Conservation (phyloP, 495 filamentous ascomycete genomes). For the Aspergillus ellipticus region DNA sequence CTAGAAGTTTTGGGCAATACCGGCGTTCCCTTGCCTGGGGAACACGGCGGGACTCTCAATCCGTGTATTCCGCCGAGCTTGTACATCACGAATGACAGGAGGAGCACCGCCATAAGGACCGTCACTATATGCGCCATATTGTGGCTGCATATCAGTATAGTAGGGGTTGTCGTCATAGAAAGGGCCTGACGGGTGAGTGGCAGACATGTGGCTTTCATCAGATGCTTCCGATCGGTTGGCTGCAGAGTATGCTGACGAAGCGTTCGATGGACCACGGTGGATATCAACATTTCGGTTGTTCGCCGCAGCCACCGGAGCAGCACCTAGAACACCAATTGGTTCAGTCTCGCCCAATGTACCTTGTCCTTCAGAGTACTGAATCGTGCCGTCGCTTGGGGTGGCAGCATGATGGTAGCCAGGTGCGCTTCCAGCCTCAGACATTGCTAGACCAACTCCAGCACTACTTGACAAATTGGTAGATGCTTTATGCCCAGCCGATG, state of each 20-base stretch:
- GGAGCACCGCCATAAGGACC: slow-evolving; percentile 53
- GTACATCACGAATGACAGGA: slow-evolving; percentile 92
- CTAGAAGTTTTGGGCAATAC: slow-evolving; percentile 98
- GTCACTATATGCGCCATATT: slow-evolving; percentile 53
- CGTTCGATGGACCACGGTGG: slow-evolving; percentile 89
- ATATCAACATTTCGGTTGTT: slow-evolving; percentile 64
- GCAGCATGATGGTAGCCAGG: slow-evolving; percentile 54
- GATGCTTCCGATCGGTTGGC: slow-evolving; percentile 80
- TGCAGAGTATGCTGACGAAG: slow-evolving; percentile 90
- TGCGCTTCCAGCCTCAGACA: slow-evolving; percentile 64
- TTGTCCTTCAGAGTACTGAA: slow-evolving; percentile 64
- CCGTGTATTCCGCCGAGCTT: slow-evolving; percentile 83
- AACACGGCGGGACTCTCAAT: slow-evolving; percentile 87
- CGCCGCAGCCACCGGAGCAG: slow-evolving; percentile 54
- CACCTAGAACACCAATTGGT: slow-evolving; percentile 71
- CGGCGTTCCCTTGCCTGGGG: slow-evolving; percentile 84
- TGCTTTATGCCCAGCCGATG: slow-evolving; percentile 73
- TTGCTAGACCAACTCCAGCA: slow-evolving; percentile 60
- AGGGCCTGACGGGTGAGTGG: slow-evolving; percentile 39
- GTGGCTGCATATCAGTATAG: slow-evolving; percentile 51
- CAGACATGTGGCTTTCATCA: slow-evolving; percentile 62
- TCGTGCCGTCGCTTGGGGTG: slow-evolving; percentile 65
- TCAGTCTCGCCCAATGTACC: slow-evolving; percentile 67
- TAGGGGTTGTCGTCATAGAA: slow-evolving; percentile 55
- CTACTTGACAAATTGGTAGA: slow-evolving; percentile 85